Conservation (phyloP, 257 asterid genomes). For the Lavandula angustifolia region DNA sequence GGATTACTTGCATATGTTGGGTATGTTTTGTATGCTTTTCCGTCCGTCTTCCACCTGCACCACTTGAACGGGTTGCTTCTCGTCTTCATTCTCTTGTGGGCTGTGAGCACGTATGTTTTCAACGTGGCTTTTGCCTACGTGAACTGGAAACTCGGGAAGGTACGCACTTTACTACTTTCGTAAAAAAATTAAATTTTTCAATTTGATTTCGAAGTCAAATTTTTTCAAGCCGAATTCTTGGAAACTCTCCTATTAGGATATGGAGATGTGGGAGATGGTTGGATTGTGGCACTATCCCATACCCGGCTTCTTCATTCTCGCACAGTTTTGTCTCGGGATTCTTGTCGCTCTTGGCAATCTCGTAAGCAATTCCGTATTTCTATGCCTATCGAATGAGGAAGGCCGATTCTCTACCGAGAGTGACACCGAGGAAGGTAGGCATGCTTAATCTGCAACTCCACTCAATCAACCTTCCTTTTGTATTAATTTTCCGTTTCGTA, state of each 20-base stretch:
- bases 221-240: constrained; percentile 32
- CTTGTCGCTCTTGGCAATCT: constrained; percentile 98
- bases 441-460: constrained; percentile 22
- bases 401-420: constrained; percentile 52
- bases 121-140: constrained; percentile 89
- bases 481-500: constrained; percentile 8
- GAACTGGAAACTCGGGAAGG: constrained; percentile 81
- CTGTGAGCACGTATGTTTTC: constrained; percentile 94
- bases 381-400: constrained; percentile 81
- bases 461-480: constrained; percentile 15
- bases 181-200: too few relatives aligned
- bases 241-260: constrained; percentile 51
- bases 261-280: constrained; percentile 98
- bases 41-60: constrained; percentile 89
- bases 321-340: constrained; percentile 94
- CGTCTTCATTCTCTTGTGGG: constrained; percentile 99
- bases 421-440: constrained; percentile 72
- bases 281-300: constrained; percentile 99
- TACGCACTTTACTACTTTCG: too few relatives aligned
- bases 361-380: constrained; percentile 86
- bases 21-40: constrained; percentile 79
- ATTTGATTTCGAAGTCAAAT: too few relatives aligned
- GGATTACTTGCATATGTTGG: constrained; percentile 96
- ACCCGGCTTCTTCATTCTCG: constrained; percentile 93
- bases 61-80: constrained; percentile 93